Percentiles rank a stretch among this genome's conserved stretches.
These are phyloP conservation scores for Pichia thaimueangensis DNA, from an alignment of 805 yeast species.

Conservation along the genomic window DNA sequence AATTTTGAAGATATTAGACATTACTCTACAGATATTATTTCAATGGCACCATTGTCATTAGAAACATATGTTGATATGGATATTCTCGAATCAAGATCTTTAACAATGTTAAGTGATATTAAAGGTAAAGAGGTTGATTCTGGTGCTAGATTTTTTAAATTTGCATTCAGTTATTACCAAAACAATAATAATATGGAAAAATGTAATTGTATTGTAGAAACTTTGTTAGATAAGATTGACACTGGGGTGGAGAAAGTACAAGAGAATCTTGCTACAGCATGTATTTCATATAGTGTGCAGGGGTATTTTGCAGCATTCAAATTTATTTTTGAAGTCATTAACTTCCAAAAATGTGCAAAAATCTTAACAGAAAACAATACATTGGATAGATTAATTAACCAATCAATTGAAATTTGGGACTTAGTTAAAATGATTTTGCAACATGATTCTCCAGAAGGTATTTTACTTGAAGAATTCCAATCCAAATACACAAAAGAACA, in stretches of 20 bases:
- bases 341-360: constrained; percentile 7
- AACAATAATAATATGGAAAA: constrained; percentile 13
- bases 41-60: constrained; percentile 35
- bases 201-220: constrained; percentile 25
- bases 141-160: constrained; percentile 63
- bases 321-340: constrained; percentile 27
- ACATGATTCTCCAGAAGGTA: constrained; percentile 68
- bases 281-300: constrained; percentile 48
- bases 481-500: constrained; percentile 30
- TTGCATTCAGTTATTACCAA: constrained; percentile 36
- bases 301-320: constrained; percentile 63
- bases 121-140: constrained; percentile 68
- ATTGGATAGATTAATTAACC: constrained; percentile 10
- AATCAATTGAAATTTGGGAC: constrained; percentile 34
- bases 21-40: constrained; percentile 39
- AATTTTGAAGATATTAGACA: constrained; percentile 75
- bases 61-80: constrained; percentile 18
- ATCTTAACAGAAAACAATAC: constrained; percentile 5
- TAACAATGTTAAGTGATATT: constrained; percentile 32
- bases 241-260: constrained; percentile 30
- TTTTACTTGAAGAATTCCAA: constrained; percentile 42
- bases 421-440: constrained; percentile 43
- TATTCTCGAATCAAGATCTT: constrained; percentile 19
- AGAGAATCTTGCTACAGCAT: constrained; percentile 35
- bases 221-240: constrained; percentile 32